Evolutionary conservation across 345 rosid genomes (phyloP), one percentile per base, ranked within the genome.

Genomic region (Acer campestre): DNA sequence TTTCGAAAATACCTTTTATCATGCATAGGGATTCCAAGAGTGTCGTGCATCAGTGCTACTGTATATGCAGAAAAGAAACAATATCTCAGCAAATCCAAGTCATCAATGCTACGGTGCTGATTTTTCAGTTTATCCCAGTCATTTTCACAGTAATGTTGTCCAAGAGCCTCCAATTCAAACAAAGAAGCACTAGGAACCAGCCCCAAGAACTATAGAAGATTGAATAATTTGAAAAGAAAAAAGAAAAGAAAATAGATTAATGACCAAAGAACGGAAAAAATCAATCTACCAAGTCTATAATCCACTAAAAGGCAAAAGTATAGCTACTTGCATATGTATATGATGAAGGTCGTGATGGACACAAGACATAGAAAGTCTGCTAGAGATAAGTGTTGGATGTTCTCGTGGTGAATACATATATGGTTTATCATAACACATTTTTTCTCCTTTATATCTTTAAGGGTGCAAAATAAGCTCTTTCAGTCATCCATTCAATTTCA

Each of bases 21-120:
- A 62, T 82, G 73, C 80, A 77, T 38, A 16, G 87, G 71, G 70
- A 87, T 73, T 79, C 88, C 87, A 40, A 85, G 82, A 67, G 75
- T 51, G 58, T 87, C 87, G 64, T 85, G 88, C 86, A 83, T 65
- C 75, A 87, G 67, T 25, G 87, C 87, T 59, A 80, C 80, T 3
- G 76, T 73, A 58, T 85, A 85, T 67, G 86, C 86, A 29, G 90
- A 85, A 79, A 86, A 80, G 84, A 85, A 87, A 68, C 90, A 87
- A 70, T 85, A 83, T 84, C 84, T 83, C 73, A 76, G 23, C 78
- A 87, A 74, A 79, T 87, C 88, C 79, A 78, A 42, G 55, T 79
- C 85, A 81, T 79, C 88, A 68, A 71, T 44, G 42, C 62, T 51
- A 27, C 5, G 44, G 61, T 84, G 82, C 61, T 75, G 73, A 53